A percentile compares a stretch with the other conserved stretches of the same genome.
These are phyloP conservation scores for Macroventuria anomochaeta DNA, from an alignment of 2,329 filamentous ascomycete genomes.

Conservation along the genomic window DNA sequence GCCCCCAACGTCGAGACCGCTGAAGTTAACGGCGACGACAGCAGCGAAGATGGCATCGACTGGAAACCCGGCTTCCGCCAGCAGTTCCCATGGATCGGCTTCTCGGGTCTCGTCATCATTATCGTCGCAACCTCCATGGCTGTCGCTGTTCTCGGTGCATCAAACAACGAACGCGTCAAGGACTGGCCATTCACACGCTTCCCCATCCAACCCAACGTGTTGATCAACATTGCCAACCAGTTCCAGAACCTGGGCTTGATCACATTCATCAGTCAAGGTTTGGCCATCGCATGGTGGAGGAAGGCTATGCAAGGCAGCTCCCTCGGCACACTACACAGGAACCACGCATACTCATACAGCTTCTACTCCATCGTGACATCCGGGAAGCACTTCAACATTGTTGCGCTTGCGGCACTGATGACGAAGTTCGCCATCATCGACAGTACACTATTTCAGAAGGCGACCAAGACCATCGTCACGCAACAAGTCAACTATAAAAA, in stretches of 20 bases:
- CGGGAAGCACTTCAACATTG: conserved; percentile 30
- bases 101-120: conserved; percentile 26
- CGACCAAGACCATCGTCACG: conserved; percentile 27
- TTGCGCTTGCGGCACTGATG: conserved; percentile 35
- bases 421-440: conserved; percentile 37
- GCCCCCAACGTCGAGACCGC: conserved; percentile 13
- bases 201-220: conserved; percentile 32
- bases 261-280: conserved; percentile 30
- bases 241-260: conserved; percentile 33
- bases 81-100: conserved; percentile 35
- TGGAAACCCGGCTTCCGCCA: conserved; percentile 32
- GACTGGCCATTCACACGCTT: conserved; percentile 30
- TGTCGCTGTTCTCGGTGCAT: conserved; percentile 21
- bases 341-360: conserved; percentile 36
- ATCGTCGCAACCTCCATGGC: conserved; percentile 29
- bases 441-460: conserved; percentile 33
- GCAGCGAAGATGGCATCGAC: conserved; percentile 26
- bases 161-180: conserved; percentile 23
- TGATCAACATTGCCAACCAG: conserved; percentile 36
- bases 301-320: conserved; percentile 32
- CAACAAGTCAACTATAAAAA: conserved; percentile 29
- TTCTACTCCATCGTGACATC: conserved; percentile 32
- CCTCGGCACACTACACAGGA: conserved; percentile 25
- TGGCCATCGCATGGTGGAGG: conserved; percentile 38
- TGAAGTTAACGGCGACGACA: conserved; percentile 15